Base-by-base conservation (phyloP, 192 early-diverging fungal genomes). In the Phycomyces blakesleeanus region DNA sequence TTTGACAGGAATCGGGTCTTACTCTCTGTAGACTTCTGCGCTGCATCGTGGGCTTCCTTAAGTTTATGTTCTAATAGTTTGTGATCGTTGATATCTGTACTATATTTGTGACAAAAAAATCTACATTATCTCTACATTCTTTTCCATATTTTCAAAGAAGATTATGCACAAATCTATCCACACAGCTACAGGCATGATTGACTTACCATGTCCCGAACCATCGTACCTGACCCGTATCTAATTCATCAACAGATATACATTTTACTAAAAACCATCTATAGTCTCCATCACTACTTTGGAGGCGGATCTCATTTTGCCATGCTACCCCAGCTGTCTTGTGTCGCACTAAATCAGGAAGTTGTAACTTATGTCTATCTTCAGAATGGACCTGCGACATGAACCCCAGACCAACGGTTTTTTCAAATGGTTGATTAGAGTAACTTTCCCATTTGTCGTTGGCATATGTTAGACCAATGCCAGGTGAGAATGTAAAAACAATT, bases 71-170 rank as follows among this genome's bases (percentile, higher is more conserved):
- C 82, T 21, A 84, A 47, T 25, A 80, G 41, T 54, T 84, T 84
- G 15, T 84, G 82, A 66, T 84, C 79, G 49, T 84, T 81, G 59
- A 84, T 84, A 51, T 84, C 82, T 8, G 82, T 84, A 44, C 77
- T 72, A 66, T 18, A 58, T 39, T 11, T 34, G 29, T 38, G 26
- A 69, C 22, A 50, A 54, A 47, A 41, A 6, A 41, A 6, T 10
- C 40, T 41, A 10, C 14, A 6, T 41, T 41, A 10, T 41, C 14
- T 14, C 14, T 14, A 6, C 40, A 41, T 14, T 41, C 40, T 41
- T 6, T 14, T 14, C 40, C 14, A 41, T 41, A 6, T 14, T n/a
- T n/a, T n/a, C n/a, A n/a, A n/a, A n/a, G n/a, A n/a, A n/a, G n/a
- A 41, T 10, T 41, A 10, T 14, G 14, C 40, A 41, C 40, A 10